phyloP scores from a whole-genome alignment of 2,329 filamentous ascomycete genomes.

The Aspergillus japonicus region DNA sequence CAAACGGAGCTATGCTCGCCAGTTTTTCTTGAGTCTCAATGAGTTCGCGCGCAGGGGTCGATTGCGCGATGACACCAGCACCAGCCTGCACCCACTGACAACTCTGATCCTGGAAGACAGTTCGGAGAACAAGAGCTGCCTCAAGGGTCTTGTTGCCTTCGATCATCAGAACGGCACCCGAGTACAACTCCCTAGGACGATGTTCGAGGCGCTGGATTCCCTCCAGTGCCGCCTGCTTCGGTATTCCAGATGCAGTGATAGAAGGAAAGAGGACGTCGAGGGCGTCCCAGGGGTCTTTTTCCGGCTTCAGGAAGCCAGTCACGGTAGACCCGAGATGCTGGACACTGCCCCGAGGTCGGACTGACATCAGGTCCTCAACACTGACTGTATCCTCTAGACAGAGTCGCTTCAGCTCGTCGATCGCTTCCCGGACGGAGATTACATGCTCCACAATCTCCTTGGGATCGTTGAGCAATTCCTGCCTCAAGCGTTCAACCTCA shows the following conservation, averaged over 20 bases:
- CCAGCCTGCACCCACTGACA: slow-evolving; percentile 19
- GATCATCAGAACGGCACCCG: slow-evolving; percentile 17
- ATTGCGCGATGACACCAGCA: slow-evolving; percentile 16
- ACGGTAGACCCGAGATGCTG: slow-evolving; percentile 18
- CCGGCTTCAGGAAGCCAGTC: slow-evolving; percentile 6
- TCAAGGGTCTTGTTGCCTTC: slow-evolving; percentile 9
- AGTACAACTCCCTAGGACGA: slow-evolving; percentile 17
- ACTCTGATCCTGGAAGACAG: slow-evolving; percentile 13
- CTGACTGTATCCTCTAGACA: slow-evolving; percentile 4
- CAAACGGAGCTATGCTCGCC: slow-evolving; percentile 14
- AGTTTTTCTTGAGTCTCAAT: slow-evolving; percentile 19
- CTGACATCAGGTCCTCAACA: slow-evolving; percentile 18
- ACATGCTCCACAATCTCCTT: slow-evolving; percentile 21
- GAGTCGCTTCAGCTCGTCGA: slow-evolving; percentile 9
- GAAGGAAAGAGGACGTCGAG: slow-evolving; percentile 13
- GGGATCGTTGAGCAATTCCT: slow-evolving; percentile 10
- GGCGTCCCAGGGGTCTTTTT: slow-evolving; percentile 16
- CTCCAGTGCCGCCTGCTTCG: slow-evolving; percentile 9
- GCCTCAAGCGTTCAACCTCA: background rate
- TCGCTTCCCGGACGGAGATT: slow-evolving; percentile 14
- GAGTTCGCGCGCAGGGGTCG: slow-evolving; percentile 13
- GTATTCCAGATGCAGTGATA: slow-evolving; percentile 19
- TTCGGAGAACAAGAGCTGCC: slow-evolving; percentile 18
- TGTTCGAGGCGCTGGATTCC: slow-evolving; percentile 15
- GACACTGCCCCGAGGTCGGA: slow-evolving; percentile 13